A percentile compares a stretch with the other conserved stretches of the same genome.
Conservation (phyloP, 768 basidiomycete genomes). For the Mycena vulgaris region DNA sequence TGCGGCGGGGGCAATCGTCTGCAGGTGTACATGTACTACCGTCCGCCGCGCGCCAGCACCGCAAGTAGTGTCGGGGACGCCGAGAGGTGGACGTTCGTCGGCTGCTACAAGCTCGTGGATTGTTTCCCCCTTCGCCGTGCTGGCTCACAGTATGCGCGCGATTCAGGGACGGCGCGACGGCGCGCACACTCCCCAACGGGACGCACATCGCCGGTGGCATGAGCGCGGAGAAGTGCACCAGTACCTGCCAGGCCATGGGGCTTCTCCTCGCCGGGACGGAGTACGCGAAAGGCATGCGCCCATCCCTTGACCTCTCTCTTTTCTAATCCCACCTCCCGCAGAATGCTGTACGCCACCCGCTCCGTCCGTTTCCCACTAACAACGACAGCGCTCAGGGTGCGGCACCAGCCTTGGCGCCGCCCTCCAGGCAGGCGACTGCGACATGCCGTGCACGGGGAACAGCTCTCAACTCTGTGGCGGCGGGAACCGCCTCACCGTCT, state of each 20-base stretch:
- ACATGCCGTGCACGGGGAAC: constrained; percentile 10
- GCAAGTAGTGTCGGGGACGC: not conserved
- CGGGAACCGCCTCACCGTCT: constrained; percentile 4
- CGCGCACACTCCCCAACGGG: not conserved
- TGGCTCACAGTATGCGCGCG: not conserved
- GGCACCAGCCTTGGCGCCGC: not conserved
- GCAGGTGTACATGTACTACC: not conserved
- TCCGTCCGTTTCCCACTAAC: not conserved
- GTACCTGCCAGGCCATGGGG: not conserved
- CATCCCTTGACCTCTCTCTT: not conserved
- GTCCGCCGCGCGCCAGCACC: not conserved
- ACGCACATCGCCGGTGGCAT: not conserved
- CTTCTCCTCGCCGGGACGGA: not conserved
- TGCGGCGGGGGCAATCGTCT: constrained; percentile 18
- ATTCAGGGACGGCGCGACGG: not conserved
- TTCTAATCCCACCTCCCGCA: not conserved
- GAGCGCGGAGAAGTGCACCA: constrained; percentile 15
- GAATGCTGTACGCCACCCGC: constrained; percentile 18
- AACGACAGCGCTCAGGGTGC: not conserved
- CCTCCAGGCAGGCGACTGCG: not conserved
- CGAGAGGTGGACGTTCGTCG: not conserved
- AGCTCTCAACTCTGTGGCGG: constrained; percentile 6
- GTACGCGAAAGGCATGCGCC: constrained; percentile 6
- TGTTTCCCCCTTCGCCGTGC: not conserved
- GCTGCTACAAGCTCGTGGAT: not conserved